These are phyloP conservation scores for Kokia cookei DNA, from an alignment of 441 rosid genomes.

Conservation along the genomic window DNA sequence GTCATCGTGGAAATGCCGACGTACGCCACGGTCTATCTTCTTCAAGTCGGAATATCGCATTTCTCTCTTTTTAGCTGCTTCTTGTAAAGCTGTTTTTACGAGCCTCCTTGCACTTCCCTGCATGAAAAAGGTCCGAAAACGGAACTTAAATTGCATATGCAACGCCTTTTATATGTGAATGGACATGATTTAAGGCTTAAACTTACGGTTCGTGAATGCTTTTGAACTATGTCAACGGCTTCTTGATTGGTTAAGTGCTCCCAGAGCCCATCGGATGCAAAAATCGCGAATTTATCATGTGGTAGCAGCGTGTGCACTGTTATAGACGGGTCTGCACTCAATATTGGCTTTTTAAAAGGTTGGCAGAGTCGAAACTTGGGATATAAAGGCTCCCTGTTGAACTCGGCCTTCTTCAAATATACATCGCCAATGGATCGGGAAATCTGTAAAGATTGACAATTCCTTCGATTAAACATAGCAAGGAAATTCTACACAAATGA, in stretches of 20 bases:
- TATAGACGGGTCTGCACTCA: conserved; percentile 80
- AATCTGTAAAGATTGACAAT: conserved; percentile 34
- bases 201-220: conserved; percentile 64
- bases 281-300: conserved; percentile 47
- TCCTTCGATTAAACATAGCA: conserved; percentile 2
- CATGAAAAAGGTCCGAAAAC: background rate
- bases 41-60: conserved; percentile 96
- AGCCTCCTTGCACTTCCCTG: conserved; percentile 94
- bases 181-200: background rate
- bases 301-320: conserved; percentile 59
- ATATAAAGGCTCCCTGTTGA: conserved; percentile 82
- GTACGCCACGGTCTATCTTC: conserved; percentile 88
- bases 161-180: background rate
- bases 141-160: too few species aligned
- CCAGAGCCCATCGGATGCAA: conserved; percentile 94
- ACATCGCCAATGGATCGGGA: conserved; percentile 94
- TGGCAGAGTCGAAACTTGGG: conserved; percentile 67
- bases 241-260: conserved; percentile 94
- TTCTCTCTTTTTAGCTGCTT: conserved; percentile 79
- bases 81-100: conserved; percentile 74
- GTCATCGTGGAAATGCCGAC: conserved; percentile 98
- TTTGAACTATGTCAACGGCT: conserved; percentile 82
- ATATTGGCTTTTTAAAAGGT: conserved; percentile 65
- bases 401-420: conserved; percentile 81
- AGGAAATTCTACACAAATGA: background rate